Evolutionary conservation across 2,329 filamentous ascomycete genomes (phyloP).

Genomic region (Botrytis porri): DNA sequence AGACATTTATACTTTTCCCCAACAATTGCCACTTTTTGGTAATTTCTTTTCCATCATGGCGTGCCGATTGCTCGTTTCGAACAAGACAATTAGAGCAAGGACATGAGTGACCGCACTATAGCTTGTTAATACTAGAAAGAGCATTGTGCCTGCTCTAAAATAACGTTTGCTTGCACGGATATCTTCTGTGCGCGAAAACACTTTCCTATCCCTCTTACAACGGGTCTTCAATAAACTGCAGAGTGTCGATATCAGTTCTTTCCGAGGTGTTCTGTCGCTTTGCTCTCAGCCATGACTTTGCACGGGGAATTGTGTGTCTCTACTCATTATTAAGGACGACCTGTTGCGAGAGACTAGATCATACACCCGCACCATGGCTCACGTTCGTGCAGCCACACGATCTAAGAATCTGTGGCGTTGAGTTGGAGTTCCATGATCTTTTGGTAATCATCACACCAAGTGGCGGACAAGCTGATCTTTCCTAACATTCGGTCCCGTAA

Average conservation of each 20-base stretch:
- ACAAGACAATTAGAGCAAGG: conserved; percentile 59
- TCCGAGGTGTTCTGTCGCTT: background rate
- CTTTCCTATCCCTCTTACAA: background rate
- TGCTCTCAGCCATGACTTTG: conserved; percentile 1
- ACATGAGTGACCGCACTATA: conserved; percentile 55
- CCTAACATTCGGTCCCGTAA: background rate
- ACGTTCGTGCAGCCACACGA: background rate
- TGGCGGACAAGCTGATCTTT: background rate
- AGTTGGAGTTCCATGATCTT: background rate
- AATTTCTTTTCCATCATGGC: conserved; percentile 50
- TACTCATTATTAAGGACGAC: background rate
- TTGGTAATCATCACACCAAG: background rate
- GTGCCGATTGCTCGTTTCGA: conserved; percentile 53
- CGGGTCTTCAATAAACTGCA: background rate
- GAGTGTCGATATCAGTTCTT: background rate
- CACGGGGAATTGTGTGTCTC: background rate
- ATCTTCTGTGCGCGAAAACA: conserved; percentile 38
- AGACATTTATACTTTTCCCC: conserved; percentile 26
- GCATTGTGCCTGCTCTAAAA: background rate
- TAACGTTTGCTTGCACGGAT: conserved; percentile 52
- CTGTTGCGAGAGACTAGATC: background rate
- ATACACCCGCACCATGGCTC: background rate
- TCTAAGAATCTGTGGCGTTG: background rate
- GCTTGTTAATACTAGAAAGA: conserved; percentile 21
- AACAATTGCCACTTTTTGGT: conserved; percentile 33